A percentile compares a stretch with the other conserved stretches of the same genome.
phyloP scores from a whole-genome alignment of 2,329 filamentous ascomycete species.

The Ascochyta lentis region DNA sequence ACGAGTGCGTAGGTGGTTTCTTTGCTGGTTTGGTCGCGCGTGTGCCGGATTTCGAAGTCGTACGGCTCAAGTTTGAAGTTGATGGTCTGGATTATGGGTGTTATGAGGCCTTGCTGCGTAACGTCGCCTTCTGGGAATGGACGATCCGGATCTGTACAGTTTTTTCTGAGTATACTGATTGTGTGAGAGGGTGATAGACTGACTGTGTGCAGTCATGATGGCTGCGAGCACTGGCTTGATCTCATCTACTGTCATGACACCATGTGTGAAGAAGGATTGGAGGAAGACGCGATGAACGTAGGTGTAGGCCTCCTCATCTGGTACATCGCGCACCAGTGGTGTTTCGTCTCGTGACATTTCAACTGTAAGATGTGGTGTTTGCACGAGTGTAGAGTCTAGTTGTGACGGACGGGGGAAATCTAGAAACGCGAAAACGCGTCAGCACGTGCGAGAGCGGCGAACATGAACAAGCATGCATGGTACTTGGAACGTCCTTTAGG shows the following conservation, averaged over 20 bases:
- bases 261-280: constrained; percentile 82
- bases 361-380: background rate
- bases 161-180: background rate
- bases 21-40: constrained; percentile 70
- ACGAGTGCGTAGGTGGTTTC: constrained; percentile 81
- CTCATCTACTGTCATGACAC: constrained; percentile 77
- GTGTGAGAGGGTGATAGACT: background rate
- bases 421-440: constrained; percentile 26
- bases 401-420: constrained; percentile 10
- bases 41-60: constrained; percentile 85
- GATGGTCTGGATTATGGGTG: constrained; percentile 71
- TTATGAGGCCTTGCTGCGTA: constrained; percentile 67
- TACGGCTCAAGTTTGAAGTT: constrained; percentile 77
- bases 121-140: constrained; percentile 67
- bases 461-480: background rate
- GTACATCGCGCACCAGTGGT: constrained; percentile 17
- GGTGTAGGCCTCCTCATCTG: constrained; percentile 25
- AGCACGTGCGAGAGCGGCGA: constrained; percentile 20
- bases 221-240: constrained; percentile 75
- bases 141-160: constrained; percentile 46
- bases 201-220: constrained; percentile 70
- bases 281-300: constrained; percentile 85
- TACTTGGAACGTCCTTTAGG: too few species aligned
- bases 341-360: constrained; percentile 12
- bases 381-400: background rate